Conservation (phyloP, 2,329 filamentous ascomycete genomes). For the Septoria petroselini region DNA sequence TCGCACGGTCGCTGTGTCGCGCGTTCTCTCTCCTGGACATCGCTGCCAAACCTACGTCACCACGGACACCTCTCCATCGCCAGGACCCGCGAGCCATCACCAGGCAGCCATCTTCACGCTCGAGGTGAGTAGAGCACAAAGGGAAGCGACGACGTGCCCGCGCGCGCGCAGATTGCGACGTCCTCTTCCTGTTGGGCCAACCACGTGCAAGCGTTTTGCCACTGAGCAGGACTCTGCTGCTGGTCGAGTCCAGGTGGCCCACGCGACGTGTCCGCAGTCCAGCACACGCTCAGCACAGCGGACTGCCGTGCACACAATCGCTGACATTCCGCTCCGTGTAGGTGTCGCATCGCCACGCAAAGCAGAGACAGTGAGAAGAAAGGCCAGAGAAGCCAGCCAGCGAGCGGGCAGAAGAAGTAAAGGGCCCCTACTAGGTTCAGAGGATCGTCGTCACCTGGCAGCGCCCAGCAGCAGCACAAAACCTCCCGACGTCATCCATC, state of each 20-base stretch:
- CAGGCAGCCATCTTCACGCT: background rate
- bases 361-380: too few species aligned
- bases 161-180: background rate
- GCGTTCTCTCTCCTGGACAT: conserved; percentile 8
- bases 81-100: conserved; percentile 4
- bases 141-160: background rate
- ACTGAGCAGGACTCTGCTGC: conserved; percentile 7
- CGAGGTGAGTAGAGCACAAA: conserved; percentile 3
- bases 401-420: conserved; percentile 8
- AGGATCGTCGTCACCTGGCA: conserved; percentile 12
- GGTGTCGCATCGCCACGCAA: too few species aligned
- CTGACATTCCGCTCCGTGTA: too few species aligned
- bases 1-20: conserved; percentile 1
- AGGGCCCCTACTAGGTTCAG: conserved; percentile 6
- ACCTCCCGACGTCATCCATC: conserved; percentile 14
- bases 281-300: too few species aligned
- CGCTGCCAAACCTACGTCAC: conserved; percentile 8
- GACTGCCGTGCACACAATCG: too few species aligned
- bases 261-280: background rate
- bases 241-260: conserved; percentile 4
- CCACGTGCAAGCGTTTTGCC: conserved; percentile 8
- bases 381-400: too few species aligned
- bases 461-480: conserved; percentile 6
- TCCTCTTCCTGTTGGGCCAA: background rate
- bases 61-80: conserved; percentile 1